Evolutionary conservation across 1,139 yeast species (phyloP).

Genomic region (Suhomyces panamericanus): DNA sequence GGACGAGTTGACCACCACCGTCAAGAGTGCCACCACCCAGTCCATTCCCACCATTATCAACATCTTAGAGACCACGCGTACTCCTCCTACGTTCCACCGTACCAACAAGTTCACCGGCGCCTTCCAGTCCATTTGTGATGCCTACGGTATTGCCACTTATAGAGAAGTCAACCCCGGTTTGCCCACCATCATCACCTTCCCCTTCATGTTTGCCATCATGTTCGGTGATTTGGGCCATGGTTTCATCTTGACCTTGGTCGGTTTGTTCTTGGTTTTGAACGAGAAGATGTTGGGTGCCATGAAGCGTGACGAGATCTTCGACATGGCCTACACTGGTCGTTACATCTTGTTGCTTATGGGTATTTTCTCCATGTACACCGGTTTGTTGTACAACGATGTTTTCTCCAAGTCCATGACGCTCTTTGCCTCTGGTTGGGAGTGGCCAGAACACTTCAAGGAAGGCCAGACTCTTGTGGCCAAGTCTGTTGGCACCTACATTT

Average conservation of each 20-base stretch:
- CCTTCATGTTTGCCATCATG: slow-evolving; percentile 86
- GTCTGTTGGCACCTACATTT: slow-evolving; percentile 57
- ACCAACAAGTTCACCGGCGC: slow-evolving; percentile 77
- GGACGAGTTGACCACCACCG: slow-evolving; percentile 34
- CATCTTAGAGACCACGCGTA: slow-evolving; percentile 61
- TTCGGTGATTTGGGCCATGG: slow-evolving; percentile 89
- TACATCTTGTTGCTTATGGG: slow-evolving; percentile 77
- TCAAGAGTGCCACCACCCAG: slow-evolving; percentile 31
- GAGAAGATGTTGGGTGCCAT: slow-evolving; percentile 59
- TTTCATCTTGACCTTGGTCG: slow-evolving; percentile 60
- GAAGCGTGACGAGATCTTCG: slow-evolving; percentile 77
- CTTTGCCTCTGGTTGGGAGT: slow-evolving; percentile 73
- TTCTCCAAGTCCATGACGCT: slow-evolving; percentile 77
- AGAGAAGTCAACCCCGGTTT: slow-evolving; percentile 80
- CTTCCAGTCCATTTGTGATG: slow-evolving; percentile 75
- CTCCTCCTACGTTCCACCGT: slow-evolving; percentile 79
- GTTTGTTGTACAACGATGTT: slow-evolving; percentile 71
- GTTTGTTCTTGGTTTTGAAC: slow-evolving; percentile 56
- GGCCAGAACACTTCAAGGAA: slow-evolving; percentile 58
- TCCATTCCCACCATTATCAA: slow-evolving; percentile 68
- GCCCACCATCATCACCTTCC: slow-evolving; percentile 78
- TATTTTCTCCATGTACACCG: slow-evolving; percentile 74
- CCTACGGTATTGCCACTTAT: slow-evolving; percentile 76
- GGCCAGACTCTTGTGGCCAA: slow-evolving; percentile 61
- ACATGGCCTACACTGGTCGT: slow-evolving; percentile 78